Percentiles rank a stretch among this genome's conserved stretches.
These are phyloP conservation scores for Monosporascus sp. DNA, from an alignment of 2,329 filamentous ascomycete species.

Conservation along the genomic window DNA sequence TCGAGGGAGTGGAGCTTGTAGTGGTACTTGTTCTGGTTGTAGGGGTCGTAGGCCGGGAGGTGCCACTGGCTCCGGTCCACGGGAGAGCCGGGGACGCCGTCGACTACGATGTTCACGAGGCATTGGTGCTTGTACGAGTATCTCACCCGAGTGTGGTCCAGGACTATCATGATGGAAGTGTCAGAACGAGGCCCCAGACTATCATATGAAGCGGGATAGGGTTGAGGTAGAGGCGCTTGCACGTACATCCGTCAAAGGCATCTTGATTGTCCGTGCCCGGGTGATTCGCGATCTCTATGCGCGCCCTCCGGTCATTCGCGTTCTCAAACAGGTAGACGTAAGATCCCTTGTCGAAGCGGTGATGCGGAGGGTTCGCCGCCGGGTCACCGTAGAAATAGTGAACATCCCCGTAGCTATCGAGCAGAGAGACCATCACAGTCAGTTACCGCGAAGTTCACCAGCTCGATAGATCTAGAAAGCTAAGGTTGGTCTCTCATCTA, in stretches of 20 bases:
- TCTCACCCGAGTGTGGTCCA: constrained; percentile 59
- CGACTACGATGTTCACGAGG: constrained; percentile 62
- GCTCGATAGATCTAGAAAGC: background rate
- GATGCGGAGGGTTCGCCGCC: constrained; percentile 63
- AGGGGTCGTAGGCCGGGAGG: constrained; percentile 66
- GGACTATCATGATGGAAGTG: constrained; percentile 39
- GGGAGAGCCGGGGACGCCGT: constrained; percentile 36
- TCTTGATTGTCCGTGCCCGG: constrained; percentile 73
- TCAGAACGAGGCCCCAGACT: background rate
- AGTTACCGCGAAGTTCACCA: constrained; percentile 14
- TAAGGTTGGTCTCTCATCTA: background rate
- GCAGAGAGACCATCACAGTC: constrained; percentile 6
- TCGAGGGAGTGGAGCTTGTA: constrained; percentile 73
- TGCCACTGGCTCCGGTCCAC: constrained; percentile 62
- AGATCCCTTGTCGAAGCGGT: constrained; percentile 74
- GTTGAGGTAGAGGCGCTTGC: constrained; percentile 27
- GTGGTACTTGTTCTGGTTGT: constrained; percentile 73
- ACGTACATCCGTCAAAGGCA: constrained; percentile 67
- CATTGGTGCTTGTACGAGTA: constrained; percentile 74
- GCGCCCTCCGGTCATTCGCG: constrained; percentile 59
- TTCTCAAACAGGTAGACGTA: constrained; percentile 80
- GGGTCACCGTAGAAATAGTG: constrained; percentile 76
- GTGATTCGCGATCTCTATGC: constrained; percentile 72
- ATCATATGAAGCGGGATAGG: background rate
- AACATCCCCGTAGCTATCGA: constrained; percentile 65